phyloP scores from a whole-genome alignment of 495 filamentous ascomycete genomes.

The Penicillium crystallinum region DNA sequence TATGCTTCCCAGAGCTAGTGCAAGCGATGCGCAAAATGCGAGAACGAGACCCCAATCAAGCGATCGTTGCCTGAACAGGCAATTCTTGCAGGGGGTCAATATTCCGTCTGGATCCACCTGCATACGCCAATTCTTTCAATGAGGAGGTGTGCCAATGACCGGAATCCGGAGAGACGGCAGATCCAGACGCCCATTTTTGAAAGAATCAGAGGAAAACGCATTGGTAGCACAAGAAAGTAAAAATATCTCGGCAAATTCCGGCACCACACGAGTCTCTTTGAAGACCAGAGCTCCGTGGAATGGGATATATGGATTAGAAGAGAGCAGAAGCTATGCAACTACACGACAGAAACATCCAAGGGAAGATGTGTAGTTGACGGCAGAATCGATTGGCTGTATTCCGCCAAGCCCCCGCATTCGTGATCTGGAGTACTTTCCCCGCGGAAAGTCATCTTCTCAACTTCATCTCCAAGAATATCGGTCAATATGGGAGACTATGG shows the following conservation, averaged over 20 bases:
- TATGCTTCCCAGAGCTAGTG: background rate
- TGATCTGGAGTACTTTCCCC: background rate
- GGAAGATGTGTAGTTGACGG: no score
- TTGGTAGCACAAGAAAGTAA: background rate
- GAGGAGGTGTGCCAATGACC: background rate
- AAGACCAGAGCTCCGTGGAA: no score
- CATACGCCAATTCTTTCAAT: background rate
- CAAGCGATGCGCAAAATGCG: background rate
- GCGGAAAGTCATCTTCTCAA: background rate
- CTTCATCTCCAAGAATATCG: background rate
- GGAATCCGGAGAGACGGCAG: background rate
- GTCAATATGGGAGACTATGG: constrained; percentile 40
- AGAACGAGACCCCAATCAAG: constrained; percentile 4
- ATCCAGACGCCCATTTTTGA: background rate
- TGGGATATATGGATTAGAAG: no score
- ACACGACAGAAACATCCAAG: no score
- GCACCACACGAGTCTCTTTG: background rate
- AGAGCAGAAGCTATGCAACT: no score
- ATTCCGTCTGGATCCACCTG: background rate
- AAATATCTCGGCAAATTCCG: background rate
- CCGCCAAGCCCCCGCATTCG: constrained; percentile 6
- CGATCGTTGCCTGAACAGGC: constrained; percentile 15
- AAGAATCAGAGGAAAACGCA: background rate
- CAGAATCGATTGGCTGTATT: background rate
- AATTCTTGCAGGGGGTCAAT: constrained; percentile 1